phyloP scores from a whole-genome alignment of 257 asterid species.

The Avicennia marina region DNA sequence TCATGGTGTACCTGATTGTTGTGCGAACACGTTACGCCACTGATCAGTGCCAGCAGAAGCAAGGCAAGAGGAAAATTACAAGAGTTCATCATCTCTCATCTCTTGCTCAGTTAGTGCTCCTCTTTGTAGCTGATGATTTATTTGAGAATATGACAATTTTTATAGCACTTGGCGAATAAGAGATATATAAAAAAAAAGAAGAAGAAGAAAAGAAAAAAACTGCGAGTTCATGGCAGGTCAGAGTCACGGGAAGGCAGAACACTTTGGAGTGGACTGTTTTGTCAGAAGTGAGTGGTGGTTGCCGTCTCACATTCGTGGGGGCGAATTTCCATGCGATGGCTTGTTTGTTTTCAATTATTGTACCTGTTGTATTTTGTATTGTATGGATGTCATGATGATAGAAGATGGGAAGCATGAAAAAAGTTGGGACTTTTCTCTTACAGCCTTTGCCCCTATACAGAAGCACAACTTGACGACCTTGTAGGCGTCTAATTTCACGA shows the following conservation, averaged over 20 bases:
- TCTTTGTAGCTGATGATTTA: neutral
- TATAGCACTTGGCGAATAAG: neutral
- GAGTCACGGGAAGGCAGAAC: constrained; percentile 13
- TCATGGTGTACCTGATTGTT: neutral
- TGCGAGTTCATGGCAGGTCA: too few relatives aligned
- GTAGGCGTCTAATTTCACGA: too few relatives aligned
- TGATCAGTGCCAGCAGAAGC: neutral
- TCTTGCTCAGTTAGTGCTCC: neutral
- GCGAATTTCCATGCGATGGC: neutral
- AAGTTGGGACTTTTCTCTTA: too few relatives aligned
- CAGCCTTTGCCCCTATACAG: too few relatives aligned
- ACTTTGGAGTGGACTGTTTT: neutral
- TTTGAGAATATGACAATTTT: neutral
- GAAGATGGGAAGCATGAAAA: too few relatives aligned
- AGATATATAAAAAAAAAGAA: too few relatives aligned
- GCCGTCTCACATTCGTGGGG: neutral
- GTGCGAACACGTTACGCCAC: constrained; percentile 2
- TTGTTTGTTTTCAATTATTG: neutral
- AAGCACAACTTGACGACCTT: too few relatives aligned
- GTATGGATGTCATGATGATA: too few relatives aligned
- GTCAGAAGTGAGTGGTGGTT: neutral
- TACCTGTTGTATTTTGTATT: too few relatives aligned
- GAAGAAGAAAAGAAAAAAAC: too few relatives aligned
- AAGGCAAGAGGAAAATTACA: neutral
- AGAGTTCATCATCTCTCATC: neutral